Evolutionary conservation across 352 stramenopile genomes (phyloP).

Genomic region (Aphanomyces astaci): DNA sequence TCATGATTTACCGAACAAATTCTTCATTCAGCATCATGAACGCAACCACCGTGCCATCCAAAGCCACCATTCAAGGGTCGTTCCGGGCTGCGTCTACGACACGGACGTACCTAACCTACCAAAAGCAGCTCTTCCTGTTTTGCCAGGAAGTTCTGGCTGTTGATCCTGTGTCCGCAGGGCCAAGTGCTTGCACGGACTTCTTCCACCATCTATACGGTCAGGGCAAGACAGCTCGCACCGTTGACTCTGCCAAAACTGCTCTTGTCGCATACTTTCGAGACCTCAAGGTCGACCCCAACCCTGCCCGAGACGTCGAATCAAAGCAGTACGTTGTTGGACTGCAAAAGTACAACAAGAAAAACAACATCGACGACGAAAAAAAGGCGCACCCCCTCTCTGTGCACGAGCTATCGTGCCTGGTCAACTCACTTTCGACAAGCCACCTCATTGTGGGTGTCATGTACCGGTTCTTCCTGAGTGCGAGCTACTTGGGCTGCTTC

Average conservation of each 20-base stretch:
- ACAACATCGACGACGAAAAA: too few species aligned
- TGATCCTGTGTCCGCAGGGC: background rate
- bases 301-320: background rate
- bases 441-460: background rate
- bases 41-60: background rate
- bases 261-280: too few species aligned
- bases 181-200: background rate
- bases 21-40: background rate
- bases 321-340: too few species aligned
- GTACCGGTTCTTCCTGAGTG: background rate
- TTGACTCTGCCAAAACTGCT: constrained; percentile 1
- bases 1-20: background rate
- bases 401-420: background rate
- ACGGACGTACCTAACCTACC: background rate
- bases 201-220: background rate
- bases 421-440: background rate
- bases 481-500: background rate
- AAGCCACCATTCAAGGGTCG: background rate
- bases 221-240: background rate
- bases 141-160: background rate
- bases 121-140: background rate
- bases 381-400: too few species aligned
- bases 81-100: background rate
- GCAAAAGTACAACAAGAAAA: too few species aligned
- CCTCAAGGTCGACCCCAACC: background rate